Conservation (phyloP, 805 yeast genomes). For the Lachancea dasiensis region DNA sequence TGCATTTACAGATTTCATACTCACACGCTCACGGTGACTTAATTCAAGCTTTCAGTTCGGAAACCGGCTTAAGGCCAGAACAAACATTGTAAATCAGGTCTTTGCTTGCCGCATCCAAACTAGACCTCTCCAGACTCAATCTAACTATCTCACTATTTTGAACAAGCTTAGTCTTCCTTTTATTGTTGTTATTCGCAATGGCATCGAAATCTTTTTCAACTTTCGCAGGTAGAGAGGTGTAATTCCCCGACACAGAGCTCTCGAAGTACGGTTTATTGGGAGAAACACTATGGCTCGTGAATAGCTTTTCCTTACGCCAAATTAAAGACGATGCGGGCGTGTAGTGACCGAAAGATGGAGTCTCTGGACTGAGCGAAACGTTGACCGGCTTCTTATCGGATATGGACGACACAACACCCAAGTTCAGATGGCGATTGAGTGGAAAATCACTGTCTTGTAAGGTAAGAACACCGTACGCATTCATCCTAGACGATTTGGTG, state of each 20-base stretch:
- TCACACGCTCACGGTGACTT: no score
- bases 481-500: conserved; percentile 17
- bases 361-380: conserved; percentile 33
- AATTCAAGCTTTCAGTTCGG: conserved; percentile 16
- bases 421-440: conserved; percentile 19
- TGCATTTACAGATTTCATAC: conserved; percentile 7
- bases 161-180: conserved; percentile 14
- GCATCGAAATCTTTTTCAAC: conserved; percentile 13
- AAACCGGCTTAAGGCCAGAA: conserved; percentile 28
- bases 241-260: conserved; percentile 21
- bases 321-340: conserved; percentile 46
- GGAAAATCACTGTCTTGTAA: conserved; percentile 25
- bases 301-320: conserved; percentile 21
- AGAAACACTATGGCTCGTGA: conserved; percentile 18
- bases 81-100: conserved; percentile 25
- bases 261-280: conserved; percentile 14
- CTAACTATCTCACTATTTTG: conserved; percentile 22
- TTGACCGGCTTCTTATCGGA: conserved; percentile 13
- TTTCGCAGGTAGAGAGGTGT: conserved; percentile 11
- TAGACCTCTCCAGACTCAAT: conserved; percentile 20
- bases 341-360: conserved; percentile 67
- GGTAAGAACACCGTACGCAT: conserved; percentile 18
- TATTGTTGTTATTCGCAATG: conserved; percentile 17
- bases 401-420: conserved; percentile 13
- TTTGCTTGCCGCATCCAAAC: conserved; percentile 15